These are phyloP conservation scores for Anthracocystis panici-leucophaei DNA, from an alignment of 1,284 basidiomycete species.

Conservation along the genomic window DNA sequence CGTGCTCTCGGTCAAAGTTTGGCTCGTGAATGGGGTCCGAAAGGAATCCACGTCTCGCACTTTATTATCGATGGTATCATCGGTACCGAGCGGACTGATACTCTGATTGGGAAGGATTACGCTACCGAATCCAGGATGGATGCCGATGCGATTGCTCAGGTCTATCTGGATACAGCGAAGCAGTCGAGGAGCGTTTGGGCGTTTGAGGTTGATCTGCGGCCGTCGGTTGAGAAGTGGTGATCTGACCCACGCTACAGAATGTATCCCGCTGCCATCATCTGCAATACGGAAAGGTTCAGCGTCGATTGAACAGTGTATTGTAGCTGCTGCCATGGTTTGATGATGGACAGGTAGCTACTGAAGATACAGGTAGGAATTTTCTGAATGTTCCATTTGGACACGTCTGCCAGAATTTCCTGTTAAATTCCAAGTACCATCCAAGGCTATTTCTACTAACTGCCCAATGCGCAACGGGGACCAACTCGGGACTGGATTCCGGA, in stretches of 20 bases:
- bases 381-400: no score
- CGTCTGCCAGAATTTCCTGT: no score
- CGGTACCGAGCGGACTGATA: constrained; percentile 42
- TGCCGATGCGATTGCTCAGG: constrained; percentile 51
- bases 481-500: constrained; percentile 2
- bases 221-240: constrained; percentile 46
- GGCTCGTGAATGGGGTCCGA: constrained; percentile 49
- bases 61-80: constrained; percentile 55
- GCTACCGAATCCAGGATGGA: constrained; percentile 45
- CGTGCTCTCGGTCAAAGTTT: constrained; percentile 48
- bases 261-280: background rate
- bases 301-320: no score
- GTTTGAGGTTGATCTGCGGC: constrained; percentile 45
- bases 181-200: constrained; percentile 52
- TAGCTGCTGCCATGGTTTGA: no score
- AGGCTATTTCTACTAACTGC: no score
- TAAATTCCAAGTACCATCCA: no score
- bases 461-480: constrained; percentile 3
- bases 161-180: constrained; percentile 44
- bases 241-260: no score
- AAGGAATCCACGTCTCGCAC: constrained; percentile 52
- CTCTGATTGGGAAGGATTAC: constrained; percentile 28
- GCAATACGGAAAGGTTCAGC: background rate
- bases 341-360: no score
- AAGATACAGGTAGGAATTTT: no score